Evolutionary conservation across 176 grass and related monocot genomes (phyloP).

Genomic region (Tillandsia fasciculata): DNA sequence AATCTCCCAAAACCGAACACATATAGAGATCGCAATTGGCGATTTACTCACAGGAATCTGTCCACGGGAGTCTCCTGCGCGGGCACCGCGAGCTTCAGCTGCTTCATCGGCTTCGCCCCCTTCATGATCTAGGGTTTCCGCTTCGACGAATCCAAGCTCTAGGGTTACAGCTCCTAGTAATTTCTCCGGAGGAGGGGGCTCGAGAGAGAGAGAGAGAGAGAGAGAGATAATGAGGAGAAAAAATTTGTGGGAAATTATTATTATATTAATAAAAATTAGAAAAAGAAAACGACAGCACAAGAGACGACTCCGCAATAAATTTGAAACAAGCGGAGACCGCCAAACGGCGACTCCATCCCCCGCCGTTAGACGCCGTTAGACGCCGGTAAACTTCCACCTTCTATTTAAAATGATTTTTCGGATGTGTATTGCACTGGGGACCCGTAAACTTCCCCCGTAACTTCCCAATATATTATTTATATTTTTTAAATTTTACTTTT

Average conservation of each 20-base stretch:
- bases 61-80: constrained; percentile 63
- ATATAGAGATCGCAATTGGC: background rate
- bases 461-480: background rate
- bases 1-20: constrained; percentile 1
- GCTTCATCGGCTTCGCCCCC: constrained; percentile 50
- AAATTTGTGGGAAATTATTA: background rate
- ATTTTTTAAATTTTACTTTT: background rate
- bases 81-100: constrained; percentile 65
- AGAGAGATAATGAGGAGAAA: background rate
- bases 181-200: background rate
- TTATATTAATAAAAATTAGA: background rate
- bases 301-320: background rate
- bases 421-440: background rate
- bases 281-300: background rate
- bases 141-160: background rate
- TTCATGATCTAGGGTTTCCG: constrained; percentile 44
- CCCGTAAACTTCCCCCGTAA: background rate
- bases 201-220: background rate
- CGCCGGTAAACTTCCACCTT: no score
- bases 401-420: no score
- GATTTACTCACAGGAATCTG: constrained; percentile 50
- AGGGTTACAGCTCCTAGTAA: constrained; percentile 24
- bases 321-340: constrained; percentile 5
- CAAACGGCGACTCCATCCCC: background rate
- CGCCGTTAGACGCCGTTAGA: no score